Base-by-base conservation (phyloP, 1,284 basidiomycete species). In the Porogramme epimiltina region DNA sequence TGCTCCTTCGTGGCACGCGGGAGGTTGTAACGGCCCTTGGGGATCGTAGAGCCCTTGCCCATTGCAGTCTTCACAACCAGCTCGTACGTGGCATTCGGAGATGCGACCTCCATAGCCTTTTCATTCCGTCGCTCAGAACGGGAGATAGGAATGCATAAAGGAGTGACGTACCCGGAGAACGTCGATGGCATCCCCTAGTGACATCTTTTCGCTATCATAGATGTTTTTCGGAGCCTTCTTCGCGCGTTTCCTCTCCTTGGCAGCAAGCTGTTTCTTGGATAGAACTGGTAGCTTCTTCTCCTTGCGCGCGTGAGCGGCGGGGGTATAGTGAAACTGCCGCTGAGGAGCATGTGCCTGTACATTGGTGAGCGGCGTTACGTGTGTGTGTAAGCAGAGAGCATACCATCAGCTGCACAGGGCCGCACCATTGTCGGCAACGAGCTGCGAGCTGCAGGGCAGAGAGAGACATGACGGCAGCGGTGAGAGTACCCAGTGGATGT, bases 41-140 rank as follows among this genome's bases (percentile, higher is more conserved):
- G 87, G 20, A 94, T 81, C 31, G 87, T 78, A 47, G 87, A 75
- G 59, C 91, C 86, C 64, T 84, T 84, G 51, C 80, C 79, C 72
- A 90, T 81, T 54, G 85, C 84, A 0, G 92, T 92, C 64, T 87
- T 85, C 54, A 98, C 75, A 45, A 84, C 85, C 24, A 97, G 73
- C 58, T 93, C 90, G 65, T 89, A 93, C 1, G 88, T 87, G 3
- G 90, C 78, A 51, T 79, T 77, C 5, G 91, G 87, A 50, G 79
- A 80, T 22, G 85, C 79, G 48, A 93, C 87, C 70, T 94, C 91
- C 13, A 92, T 82, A 19, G 92, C 82, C 91, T 94, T 34, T n/a
- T n/a, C n/a, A n/a, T n/a, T n/a, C n/a, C n/a, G n/a, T n/a, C n/a
- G n/a, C n/a, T n/a, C 15, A 56, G 15, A 20, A 26, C 16, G 31